A percentile compares a stretch with the other conserved stretches of the same genome.
Conservation (phyloP, 129 eudicot genomes). For the Heracleum sosnowskyi region DNA sequence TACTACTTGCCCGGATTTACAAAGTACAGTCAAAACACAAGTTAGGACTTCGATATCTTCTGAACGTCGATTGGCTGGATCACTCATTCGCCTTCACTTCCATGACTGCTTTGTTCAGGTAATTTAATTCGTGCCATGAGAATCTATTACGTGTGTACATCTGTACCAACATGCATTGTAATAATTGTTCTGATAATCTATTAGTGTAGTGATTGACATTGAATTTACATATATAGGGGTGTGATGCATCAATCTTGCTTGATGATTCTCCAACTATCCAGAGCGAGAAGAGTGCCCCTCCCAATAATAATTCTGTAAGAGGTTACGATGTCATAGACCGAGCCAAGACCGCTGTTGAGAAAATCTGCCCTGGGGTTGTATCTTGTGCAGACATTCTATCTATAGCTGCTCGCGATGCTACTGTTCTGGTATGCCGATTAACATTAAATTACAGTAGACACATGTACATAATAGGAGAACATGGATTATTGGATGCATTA, state of each 20-base stretch:
- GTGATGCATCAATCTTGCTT: slow-evolving; percentile 16
- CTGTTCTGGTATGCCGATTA: slow-evolving; percentile 4
- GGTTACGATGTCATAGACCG: slow-evolving; percentile 39
- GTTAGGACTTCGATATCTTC: neutral
- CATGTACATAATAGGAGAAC: too few relatives aligned
- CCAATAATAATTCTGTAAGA: slow-evolving; percentile 23
- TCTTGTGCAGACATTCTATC: slow-evolving; percentile 23
- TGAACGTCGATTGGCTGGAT: slow-evolving; percentile 2
- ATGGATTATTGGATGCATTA: neutral
- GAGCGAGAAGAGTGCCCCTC: slow-evolving; percentile 33
- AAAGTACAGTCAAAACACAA: neutral
- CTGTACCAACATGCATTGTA: neutral
- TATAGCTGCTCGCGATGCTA: slow-evolving; percentile 27
- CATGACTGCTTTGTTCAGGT: slow-evolving; percentile 13
- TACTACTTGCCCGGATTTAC: neutral
- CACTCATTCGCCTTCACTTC: slow-evolving; percentile 9
- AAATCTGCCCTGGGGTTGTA: slow-evolving; percentile 33
- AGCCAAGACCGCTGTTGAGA: slow-evolving; percentile 36
- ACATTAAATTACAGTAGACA: neutral
- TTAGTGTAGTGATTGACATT: too few relatives aligned
- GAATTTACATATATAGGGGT: slow-evolving; percentile 18
- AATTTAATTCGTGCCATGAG: neutral
- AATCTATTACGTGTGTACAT: neutral
- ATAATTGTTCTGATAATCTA: too few relatives aligned
- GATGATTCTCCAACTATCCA: slow-evolving; percentile 18